Evolutionary conservation across 1,284 basidiomycete genomes (phyloP).

Genomic region (Trichosporon ovoides): DNA sequence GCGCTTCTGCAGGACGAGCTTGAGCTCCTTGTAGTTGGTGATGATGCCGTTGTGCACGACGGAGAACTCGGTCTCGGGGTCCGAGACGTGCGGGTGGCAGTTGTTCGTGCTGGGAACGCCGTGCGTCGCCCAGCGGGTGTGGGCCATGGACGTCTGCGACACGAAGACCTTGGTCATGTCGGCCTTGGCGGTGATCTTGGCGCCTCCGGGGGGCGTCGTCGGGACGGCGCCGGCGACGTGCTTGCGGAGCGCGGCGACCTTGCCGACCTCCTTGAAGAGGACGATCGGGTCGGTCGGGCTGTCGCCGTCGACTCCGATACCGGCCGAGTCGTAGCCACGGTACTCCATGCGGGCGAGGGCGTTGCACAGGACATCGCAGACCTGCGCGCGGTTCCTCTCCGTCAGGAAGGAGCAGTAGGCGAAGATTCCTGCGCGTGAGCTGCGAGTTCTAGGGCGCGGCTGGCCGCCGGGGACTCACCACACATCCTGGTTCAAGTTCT

Average conservation of each 20-base stretch:
- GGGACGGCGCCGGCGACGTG: slow-evolving; percentile 67
- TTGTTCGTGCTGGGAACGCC: slow-evolving; percentile 81
- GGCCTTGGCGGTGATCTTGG: slow-evolving; percentile 47
- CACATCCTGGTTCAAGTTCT: slow-evolving; percentile 17
- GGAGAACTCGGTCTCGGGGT: slow-evolving; percentile 73
- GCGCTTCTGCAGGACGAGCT: slow-evolving; percentile 89
- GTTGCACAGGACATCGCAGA: slow-evolving; percentile 86
- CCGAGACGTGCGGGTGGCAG: slow-evolving; percentile 93
- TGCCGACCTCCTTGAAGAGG: slow-evolving; percentile 98
- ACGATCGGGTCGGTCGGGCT: slow-evolving; percentile 59
- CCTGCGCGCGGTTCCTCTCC: slow-evolving; percentile 89
- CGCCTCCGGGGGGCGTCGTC: slow-evolving; percentile 21
- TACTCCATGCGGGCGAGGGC: slow-evolving; percentile 96
- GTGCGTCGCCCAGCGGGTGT: slow-evolving; percentile 99
- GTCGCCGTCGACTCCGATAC: slow-evolving; percentile 90
- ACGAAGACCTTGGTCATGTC: slow-evolving; percentile 78
- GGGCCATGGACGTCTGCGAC: slow-evolving; percentile 92
- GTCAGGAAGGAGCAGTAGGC: slow-evolving; percentile 88
- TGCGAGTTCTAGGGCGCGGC: background rate
- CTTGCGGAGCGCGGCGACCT: slow-evolving; percentile 90
- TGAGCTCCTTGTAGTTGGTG: slow-evolving; percentile 86
- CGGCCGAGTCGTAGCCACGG: slow-evolving; percentile 94
- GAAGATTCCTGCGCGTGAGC: slow-evolving; percentile 67
- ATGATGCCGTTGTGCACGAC: slow-evolving; percentile 99
- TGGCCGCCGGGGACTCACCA: slow-evolving; percentile 11